Base-by-base conservation (phyloP, 352 stramenopile species). In the Aphanomyces euteiches region DNA sequence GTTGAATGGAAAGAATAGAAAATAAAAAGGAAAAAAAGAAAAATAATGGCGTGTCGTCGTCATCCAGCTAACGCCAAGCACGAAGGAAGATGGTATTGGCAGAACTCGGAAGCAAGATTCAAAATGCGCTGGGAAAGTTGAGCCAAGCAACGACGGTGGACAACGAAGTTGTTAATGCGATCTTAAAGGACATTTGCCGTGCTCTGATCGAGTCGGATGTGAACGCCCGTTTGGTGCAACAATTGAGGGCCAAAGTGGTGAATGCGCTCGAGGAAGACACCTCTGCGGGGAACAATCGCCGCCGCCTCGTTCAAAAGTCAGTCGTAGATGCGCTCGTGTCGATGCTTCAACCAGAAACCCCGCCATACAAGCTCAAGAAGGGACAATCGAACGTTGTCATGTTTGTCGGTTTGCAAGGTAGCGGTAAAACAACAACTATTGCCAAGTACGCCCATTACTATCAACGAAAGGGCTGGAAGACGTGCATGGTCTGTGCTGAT, bases 371-470 rank as follows among this genome's bases (percentile, higher is more conserved):
- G 78, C 87, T 96, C 74, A 93, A 96, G 73, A 95, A 96, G 67
- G 90, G 87, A 36, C 86, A 93, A 71, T 90, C 79, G 76, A 97
- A 97, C 72, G 90, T 97, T 50, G 84, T 97, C 72, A 98, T 97
- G 90, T 97, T 97, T 80, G 92, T 98, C 21, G 92, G 90, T 40
- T 73, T 92, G 28, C 93, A 99, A 78, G 97, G 97, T 15, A 97
- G 93, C 45, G 97, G 97, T 36, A 99, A 99, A 82, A 99, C 97
- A 59, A 99, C 97, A 34, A 98, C 96, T 60, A 99, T 99, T 78
- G 97, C 96, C 72, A 99, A 99, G 80, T 99, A 97, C 76, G 97
- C 97, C 40, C 92, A 99, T 79, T 98, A 99, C 72, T 99, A 99
- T 78, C 92, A 98, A 76, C 84, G 92, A 60, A 98, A 98, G 63